A percentile compares a stretch with the other conserved stretches of the same genome.
Evolutionary conservation across 495 filamentous ascomycete species (phyloP).

Genomic region (Penicillium waksmanii): DNA sequence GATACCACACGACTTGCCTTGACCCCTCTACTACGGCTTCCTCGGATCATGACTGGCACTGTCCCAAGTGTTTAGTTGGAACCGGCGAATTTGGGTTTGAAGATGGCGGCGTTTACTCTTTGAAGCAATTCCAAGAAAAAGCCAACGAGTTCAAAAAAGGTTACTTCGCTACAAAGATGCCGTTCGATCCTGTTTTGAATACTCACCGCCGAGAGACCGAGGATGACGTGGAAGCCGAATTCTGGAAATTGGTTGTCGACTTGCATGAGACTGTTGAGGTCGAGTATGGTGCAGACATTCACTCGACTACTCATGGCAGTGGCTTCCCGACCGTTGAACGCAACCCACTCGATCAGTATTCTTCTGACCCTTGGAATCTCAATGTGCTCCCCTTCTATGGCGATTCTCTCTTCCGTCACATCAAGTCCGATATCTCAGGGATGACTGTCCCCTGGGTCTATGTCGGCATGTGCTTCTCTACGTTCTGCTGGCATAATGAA

Average conservation of each 20-base stretch:
- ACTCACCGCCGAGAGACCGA: slow-evolving; percentile 81
- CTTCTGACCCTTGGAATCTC: slow-evolving; percentile 93
- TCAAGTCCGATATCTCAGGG: slow-evolving; percentile 98
- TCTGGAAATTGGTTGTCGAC: slow-evolving; percentile 93
- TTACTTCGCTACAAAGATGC: slow-evolving; percentile 91
- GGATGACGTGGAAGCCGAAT: slow-evolving; percentile 95
- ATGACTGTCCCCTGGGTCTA: slow-evolving; percentile 99
- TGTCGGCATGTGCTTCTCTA: slow-evolving; percentile 99
- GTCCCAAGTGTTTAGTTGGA: slow-evolving; percentile 91
- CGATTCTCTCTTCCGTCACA: slow-evolving; percentile 93
- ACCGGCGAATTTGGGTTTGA: slow-evolving; percentile 98
- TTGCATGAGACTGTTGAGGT: slow-evolving; percentile 95
- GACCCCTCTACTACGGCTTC: slow-evolving; percentile 80
- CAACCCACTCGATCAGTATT: slow-evolving; percentile 82
- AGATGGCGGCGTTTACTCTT: slow-evolving; percentile 93
- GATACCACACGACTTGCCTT: slow-evolving; percentile 86
- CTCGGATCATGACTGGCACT: slow-evolving; percentile 94
- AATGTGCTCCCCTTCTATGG: slow-evolving; percentile 90
- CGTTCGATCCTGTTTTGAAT: slow-evolving; percentile 82
- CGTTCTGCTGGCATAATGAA: slow-evolving; percentile 99
- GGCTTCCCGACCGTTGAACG: slow-evolving; percentile 96
- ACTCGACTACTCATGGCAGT: slow-evolving; percentile 97
- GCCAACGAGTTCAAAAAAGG: slow-evolving; percentile 90
- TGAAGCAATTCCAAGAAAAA: slow-evolving; percentile 96
- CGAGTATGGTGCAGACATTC: slow-evolving; percentile 97